These are phyloP conservation scores for Termitomyces sp. DNA, from an alignment of 1,284 basidiomycete genomes.

Conservation along the genomic window DNA sequence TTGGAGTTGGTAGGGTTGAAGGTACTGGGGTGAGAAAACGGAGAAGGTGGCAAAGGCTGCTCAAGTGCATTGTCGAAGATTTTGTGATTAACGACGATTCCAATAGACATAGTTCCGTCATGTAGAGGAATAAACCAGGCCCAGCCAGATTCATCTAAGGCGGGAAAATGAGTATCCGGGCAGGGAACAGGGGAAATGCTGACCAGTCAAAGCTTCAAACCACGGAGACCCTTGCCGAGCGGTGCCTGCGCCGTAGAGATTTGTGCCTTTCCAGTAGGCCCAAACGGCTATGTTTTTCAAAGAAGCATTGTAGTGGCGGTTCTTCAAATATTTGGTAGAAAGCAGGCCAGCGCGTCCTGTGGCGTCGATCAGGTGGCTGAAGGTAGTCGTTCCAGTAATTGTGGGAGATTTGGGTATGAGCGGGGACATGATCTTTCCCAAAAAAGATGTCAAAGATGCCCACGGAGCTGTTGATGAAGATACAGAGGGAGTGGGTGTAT, in stretches of 20 bases:
- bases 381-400: slow-evolving; percentile 45
- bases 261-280: slow-evolving; percentile 65
- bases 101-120: slow-evolving; percentile 62
- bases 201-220: slow-evolving; percentile 71
- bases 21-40: slow-evolving; percentile 24
- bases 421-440: slow-evolving; percentile 13
- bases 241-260: slow-evolving; percentile 53
- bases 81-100: slow-evolving; percentile 66
- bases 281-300: slow-evolving; percentile 72
- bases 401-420: slow-evolving; percentile 7
- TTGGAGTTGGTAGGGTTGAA: slow-evolving; percentile 27
- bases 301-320: slow-evolving; percentile 61
- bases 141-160: slow-evolving; percentile 68
- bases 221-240: slow-evolving; percentile 54
- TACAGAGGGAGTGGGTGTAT: slow-evolving; percentile 34
- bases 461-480: slow-evolving; percentile 35
- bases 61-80: slow-evolving; percentile 36
- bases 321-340: slow-evolving; percentile 62
- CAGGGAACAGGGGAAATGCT: slow-evolving; percentile 10
- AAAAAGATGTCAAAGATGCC: slow-evolving; percentile 20
- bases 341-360: slow-evolving; percentile 64
- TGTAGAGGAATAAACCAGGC: slow-evolving; percentile 76
- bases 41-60: slow-evolving; percentile 32
- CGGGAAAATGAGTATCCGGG: background rate
- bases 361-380: slow-evolving; percentile 66